Evolutionary conservation across 164 flowering plant genomes (phyloP), one percentile per base, ranked within the genome.

Genomic region (Aristolochia californica): DNA sequence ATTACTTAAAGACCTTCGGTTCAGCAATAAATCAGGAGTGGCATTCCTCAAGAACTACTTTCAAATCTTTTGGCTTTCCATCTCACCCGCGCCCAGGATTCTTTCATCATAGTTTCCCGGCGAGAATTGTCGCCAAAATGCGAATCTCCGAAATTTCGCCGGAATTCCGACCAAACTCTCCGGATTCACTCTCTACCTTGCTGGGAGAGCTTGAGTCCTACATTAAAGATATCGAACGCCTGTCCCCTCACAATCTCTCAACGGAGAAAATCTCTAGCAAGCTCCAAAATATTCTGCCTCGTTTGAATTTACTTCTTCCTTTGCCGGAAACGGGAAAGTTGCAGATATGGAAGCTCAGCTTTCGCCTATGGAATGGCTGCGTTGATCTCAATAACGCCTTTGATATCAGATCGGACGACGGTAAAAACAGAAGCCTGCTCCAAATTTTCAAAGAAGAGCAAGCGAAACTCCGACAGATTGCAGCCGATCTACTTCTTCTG

Each of bases 291-390:
- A 26, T 28, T 54, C 61, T 67, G 47, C 61, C 74, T 44, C 68
- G 65, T 30, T 57, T 73, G 30, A 66, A 27, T 15, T 57, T 74
- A 17, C 17, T 72, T 66, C 58, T 74, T 43, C 88, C 88, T 5
- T 70, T 85, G 61, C 60, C 91, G 26, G 78, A 81, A 65, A 64
- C 86, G 11, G n/a, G 63, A 63, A 88, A 83, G 68, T 88, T 94
- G 56, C 79, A 74, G 53, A 53, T 86, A 38, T 86, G 97, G 99
- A 90, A 87, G 70, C 84, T 85, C 76, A 77, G 86, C 69, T 94
- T 77, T 78, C 90, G 97, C 60, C 86, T 93, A 66, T 94, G 97
- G 99, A 94, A 94, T 66, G 72, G 89, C 57, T 82, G 91, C 68
- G 95, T 94, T 63, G 99, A 94, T 63, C 80, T 83, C 65, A 77